Evolutionary conservation across 371 early-diverging fungal genomes (phyloP).

Genomic region (Conidiobolus incongruus): DNA sequence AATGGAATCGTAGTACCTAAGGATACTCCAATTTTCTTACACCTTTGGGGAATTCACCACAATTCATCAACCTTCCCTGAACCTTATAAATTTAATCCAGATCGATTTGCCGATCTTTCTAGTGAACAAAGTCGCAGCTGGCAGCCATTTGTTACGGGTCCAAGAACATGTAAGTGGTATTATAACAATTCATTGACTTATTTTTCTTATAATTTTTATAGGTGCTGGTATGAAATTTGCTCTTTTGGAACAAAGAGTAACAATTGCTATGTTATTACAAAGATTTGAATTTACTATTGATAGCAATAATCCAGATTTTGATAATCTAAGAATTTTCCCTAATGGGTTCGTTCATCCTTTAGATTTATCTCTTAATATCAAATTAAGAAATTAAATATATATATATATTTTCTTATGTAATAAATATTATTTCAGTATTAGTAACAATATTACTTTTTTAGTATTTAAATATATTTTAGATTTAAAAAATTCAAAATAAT

Average conservation of each 20-base stretch:
- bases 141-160: neutral
- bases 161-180: neutral
- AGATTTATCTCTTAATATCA: too few species aligned
- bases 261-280: neutral
- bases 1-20: neutral
- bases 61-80: neutral
- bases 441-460: too few species aligned
- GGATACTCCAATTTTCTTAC: neutral
- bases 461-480: too few species aligned
- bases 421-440: too few species aligned
- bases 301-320: too few species aligned
- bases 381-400: too few species aligned
- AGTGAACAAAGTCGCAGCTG: too few species aligned
- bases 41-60: neutral
- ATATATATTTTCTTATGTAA: too few species aligned
- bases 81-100: neutral
- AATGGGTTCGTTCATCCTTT: too few species aligned
- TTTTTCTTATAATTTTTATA: neutral
- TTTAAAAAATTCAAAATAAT: too few species aligned
- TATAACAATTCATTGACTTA: neutral
- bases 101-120: neutral
- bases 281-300: constrained; percentile 6
- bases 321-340: too few species aligned
- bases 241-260: neutral
- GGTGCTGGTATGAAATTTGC: constrained; percentile 1